Evolutionary conservation across 2,329 filamentous ascomycete genomes (phyloP), one percentile per base, ranked within the genome.

Genomic region (Diaporthe sp.): DNA sequence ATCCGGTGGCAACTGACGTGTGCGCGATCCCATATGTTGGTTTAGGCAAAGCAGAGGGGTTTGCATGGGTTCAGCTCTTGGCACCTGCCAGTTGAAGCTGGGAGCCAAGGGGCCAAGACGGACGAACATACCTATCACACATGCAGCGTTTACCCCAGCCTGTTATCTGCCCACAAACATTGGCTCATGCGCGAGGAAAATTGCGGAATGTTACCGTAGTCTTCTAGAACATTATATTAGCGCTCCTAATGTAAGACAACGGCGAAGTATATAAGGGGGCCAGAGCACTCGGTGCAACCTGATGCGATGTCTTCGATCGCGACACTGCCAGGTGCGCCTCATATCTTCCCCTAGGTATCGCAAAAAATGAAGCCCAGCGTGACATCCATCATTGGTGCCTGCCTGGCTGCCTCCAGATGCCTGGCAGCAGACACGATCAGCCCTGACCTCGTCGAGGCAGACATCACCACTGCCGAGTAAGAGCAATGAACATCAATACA

Each of bases 391-490:
- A 28, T 68, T 10, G 45, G 45, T 13, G 64, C n/a, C 35, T 68
- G 64, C 33, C 33, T 68, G 22, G 64, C 64, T 2, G 64, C 47
- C 33, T 68, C 64, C 10, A 40, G 13, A 50, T 68, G 64, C 15
- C 33, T 68, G 47, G 83, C 82, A n/a, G 82, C 75, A 33, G 79
- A 83, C 73, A 76, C 78, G 9, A 78, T 86, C 55, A 85, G 82
- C 1, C 80, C 83, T 33, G 83, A 86, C 75, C 83, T 82, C 78
- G 77, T 84, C 45, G 85, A 83, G 70, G 82, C 81, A 22, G 84
- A 85, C 72, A 84, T 87, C 76, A 80, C 78, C 40, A 82, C 81
- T 55, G 78, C 80, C 71, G 81, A 84, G 84, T 86, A 58, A 77
- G 84, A 9, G 25, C 17, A 50, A 1, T 58, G 33, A 47, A 71